Base-by-base conservation (phyloP, 441 rosid genomes). In the Gossypium davidsonii region DNA sequence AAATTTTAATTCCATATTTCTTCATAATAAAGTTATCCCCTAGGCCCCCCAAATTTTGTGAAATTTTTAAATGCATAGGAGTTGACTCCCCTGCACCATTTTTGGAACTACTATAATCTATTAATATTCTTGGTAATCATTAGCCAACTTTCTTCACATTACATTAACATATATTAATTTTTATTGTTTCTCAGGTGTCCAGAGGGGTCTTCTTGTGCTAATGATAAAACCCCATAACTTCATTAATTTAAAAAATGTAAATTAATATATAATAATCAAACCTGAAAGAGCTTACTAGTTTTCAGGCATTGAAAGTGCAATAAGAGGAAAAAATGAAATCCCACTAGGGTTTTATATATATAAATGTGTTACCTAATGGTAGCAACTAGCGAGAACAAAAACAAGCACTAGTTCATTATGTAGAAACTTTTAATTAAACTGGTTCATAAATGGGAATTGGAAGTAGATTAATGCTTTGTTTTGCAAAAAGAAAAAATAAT, bases 291-390 rank as follows among this genome's bases (percentile, higher is more conserved):
- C 42, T 6, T 61, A 61, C 65, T n/a, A 39, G 9, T 62, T 15
- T 20, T 62, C n/a, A 70, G 62, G 70, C 15, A 61, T 37, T 17
- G 61, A 61, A 69, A 51, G 12, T 21, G 20, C 69, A 69, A 37
- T 7, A 21, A 37, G 34, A 31, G 34, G 34, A 4, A 28, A 28
- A 31, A 31, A 21, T 18, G 20, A 56, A 74, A 61, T 17, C 67
- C 67, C 8, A 49, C 17, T 14, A 2, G 20, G 39, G 3, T 14
- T 4, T 11, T 2, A 18, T 39, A 39, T 15, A 39, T 20, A 64
- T 5, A 56, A 14, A 7, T 63, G 20, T 18, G 70, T 23, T 66
- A 7, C 49, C 12, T n/a, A 23, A 14, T 20, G 51, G 14, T 42
- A 26, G 7, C 25, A 46, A 25, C 3, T 31, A 31, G 34, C 34